Conservation (phyloP, 768 basidiomycete species). For the Panaeolus papilionaceus region DNA sequence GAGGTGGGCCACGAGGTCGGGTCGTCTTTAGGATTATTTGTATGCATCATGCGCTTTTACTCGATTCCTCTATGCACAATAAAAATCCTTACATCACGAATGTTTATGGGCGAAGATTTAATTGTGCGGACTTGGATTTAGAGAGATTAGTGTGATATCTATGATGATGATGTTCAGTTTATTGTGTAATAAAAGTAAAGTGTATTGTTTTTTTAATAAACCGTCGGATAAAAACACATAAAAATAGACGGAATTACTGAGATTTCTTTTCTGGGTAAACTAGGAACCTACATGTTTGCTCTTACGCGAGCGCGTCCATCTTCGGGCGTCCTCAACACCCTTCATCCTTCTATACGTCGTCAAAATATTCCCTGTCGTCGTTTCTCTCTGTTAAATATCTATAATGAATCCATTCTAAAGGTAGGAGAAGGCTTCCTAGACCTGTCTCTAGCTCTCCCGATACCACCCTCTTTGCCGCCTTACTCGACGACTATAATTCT, state of each 20-base stretch:
- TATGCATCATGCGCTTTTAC: slow-evolving; percentile 13
- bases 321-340: slow-evolving; percentile 25
- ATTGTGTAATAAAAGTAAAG: slow-evolving; percentile 5
- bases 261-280: slow-evolving; percentile 17
- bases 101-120: slow-evolving; percentile 1
- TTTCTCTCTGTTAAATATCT: slow-evolving; percentile 28
- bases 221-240: slow-evolving; percentile 2
- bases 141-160: slow-evolving; percentile 3
- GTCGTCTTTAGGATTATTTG: slow-evolving; percentile 21
- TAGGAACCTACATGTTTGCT: slow-evolving; percentile 36
- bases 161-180: background rate
- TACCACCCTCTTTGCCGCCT: slow-evolving; percentile 68
- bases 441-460: slow-evolving; percentile 75
- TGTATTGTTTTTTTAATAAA: slow-evolving; percentile 1
- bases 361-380: slow-evolving; percentile 29
- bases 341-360: slow-evolving; percentile 22
- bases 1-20: slow-evolving; percentile 26
- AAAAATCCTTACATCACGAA: slow-evolving; percentile 14
- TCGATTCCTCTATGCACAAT: slow-evolving; percentile 12
- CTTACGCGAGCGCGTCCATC: slow-evolving; percentile 37
- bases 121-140: slow-evolving; percentile 1
- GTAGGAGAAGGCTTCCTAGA: slow-evolving; percentile 76
- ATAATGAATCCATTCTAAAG: slow-evolving; percentile 36
- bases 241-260: slow-evolving; percentile 3
- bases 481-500: slow-evolving; percentile 82